Evolutionary conservation across 495 filamentous ascomycete genomes (phyloP).

Genomic region (Xylaria castorea): DNA sequence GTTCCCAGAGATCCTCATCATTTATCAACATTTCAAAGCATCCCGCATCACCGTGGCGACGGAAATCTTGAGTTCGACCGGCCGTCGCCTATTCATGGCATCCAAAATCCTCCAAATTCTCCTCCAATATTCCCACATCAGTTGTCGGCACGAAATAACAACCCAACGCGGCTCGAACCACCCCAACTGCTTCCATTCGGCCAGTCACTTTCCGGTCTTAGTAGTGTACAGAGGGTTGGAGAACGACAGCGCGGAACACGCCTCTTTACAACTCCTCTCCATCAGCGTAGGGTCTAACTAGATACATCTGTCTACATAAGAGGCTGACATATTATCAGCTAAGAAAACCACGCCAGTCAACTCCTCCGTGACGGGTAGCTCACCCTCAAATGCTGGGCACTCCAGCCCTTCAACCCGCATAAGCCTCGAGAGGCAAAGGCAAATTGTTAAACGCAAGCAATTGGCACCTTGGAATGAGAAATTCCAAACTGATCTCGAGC

Average conservation of each 20-base stretch:
- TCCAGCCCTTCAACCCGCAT: constrained; percentile 52
- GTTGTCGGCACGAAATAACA: not conserved
- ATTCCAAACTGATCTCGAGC: constrained; percentile 32
- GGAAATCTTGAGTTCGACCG: not conserved
- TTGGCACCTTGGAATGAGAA: constrained; percentile 28
- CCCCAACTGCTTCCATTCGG: constrained; percentile 26
- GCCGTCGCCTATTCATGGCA: not conserved
- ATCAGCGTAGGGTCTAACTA: constrained; percentile 37
- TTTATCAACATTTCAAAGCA: constrained; percentile 25
- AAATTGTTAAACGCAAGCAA: constrained; percentile 23
- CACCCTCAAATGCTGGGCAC: constrained; percentile 37
- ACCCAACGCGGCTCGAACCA: not conserved
- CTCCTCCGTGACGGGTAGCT: constrained; percentile 37
- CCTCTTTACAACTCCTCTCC: constrained; percentile 40
- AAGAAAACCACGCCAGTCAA: constrained; percentile 29
- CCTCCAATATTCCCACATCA: constrained; percentile 1
- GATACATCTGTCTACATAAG: constrained; percentile 7
- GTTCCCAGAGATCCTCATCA: constrained; percentile 14
- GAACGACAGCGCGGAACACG: constrained; percentile 39
- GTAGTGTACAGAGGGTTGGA: constrained; percentile 32
- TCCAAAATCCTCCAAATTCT: not conserved
- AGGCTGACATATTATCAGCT: constrained; percentile 30
- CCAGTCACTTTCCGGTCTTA: constrained; percentile 18
- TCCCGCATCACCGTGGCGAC: not conserved
- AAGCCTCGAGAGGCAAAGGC: constrained; percentile 37